These are phyloP conservation scores for Zoysia pacifica DNA, from an alignment of 176 grass and related monocot species.

Conservation along the genomic window DNA sequence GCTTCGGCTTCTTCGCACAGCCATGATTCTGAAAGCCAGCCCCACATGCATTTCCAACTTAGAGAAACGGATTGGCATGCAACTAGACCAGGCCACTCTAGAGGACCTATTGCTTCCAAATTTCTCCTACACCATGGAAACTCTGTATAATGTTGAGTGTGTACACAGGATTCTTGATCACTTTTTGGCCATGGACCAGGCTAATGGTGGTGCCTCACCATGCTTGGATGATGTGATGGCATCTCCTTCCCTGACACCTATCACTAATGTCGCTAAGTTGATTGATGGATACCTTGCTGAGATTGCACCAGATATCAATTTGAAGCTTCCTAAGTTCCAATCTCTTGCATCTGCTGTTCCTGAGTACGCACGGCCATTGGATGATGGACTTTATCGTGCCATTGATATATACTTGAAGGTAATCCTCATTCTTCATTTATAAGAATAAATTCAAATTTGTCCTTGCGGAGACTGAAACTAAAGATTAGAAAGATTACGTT, in stretches of 20 bases:
- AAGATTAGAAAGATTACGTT: not conserved
- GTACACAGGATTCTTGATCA: constrained; percentile 84
- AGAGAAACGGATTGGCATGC: constrained; percentile 77
- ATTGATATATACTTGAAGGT: constrained; percentile 96
- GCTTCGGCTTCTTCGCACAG: constrained; percentile 76
- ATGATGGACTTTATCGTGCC: constrained; percentile 87
- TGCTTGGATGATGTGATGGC: constrained; percentile 62
- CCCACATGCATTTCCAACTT: constrained; percentile 69
- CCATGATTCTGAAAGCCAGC: constrained; percentile 73
- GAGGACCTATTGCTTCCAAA: constrained; percentile 85
- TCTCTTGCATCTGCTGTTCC: constrained; percentile 69
- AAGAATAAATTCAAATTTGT: not conserved
- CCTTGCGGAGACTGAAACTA: not conserved
- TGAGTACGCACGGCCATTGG: constrained; percentile 79
- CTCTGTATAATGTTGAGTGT: constrained; percentile 92
- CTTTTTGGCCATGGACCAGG: constrained; percentile 88
- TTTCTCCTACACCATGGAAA: constrained; percentile 85
- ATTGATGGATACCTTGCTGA: constrained; percentile 89
- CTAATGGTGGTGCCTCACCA: constrained; percentile 51
- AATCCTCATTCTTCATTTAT: constrained; percentile 6
- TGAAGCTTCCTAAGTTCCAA: constrained; percentile 77
- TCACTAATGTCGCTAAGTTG: constrained; percentile 74
- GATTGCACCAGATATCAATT: constrained; percentile 84
- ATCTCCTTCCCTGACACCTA: constrained; percentile 61
- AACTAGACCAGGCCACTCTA: constrained; percentile 76